Evolutionary conservation across 345 rosid species (phyloP).

Genomic region (Crucihimalaya himalaica): DNA sequence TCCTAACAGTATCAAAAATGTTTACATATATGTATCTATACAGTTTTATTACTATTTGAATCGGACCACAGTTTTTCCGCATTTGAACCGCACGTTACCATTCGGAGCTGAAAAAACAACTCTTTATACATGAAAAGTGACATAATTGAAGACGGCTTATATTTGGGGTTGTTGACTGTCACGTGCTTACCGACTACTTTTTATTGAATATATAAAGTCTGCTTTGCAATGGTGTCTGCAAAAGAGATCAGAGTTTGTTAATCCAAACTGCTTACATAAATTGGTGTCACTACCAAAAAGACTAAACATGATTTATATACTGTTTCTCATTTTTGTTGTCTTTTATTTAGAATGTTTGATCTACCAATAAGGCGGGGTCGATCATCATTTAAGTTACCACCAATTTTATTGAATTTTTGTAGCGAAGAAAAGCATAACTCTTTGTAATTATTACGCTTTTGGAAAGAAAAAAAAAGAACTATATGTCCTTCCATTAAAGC

Average conservation of each 20-base stretch:
- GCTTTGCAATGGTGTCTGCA: not conserved
- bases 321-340: not conserved
- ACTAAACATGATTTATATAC: conserved; percentile 3
- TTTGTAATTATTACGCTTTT: conserved; percentile 23
- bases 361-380: conserved; percentile 2
- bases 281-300: not conserved
- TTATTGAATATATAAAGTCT: conserved; percentile 8
- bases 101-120: too few species aligned
- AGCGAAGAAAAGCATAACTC: not conserved
- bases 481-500: not conserved
- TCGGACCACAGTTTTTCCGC: too few species aligned
- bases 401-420: not conserved
- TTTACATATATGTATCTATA: too few species aligned
- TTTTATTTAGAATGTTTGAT: conserved; percentile 2
- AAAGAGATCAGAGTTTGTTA: conserved; percentile 14
- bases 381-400: conserved; percentile 14
- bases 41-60: too few species aligned
- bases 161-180: conserved; percentile 6
- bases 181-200: conserved; percentile 20
- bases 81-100: too few species aligned
- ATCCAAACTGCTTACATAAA: conserved; percentile 15
- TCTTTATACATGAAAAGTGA: conserved; percentile 9
- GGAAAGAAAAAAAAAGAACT: not conserved
- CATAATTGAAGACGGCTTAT: not conserved
- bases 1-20: too few species aligned